A percentile compares a stretch with the other conserved stretches of the same genome.
Evolutionary conservation across 495 filamentous ascomycete species (phyloP).

Genomic region (Penicillium waksmanii): DNA sequence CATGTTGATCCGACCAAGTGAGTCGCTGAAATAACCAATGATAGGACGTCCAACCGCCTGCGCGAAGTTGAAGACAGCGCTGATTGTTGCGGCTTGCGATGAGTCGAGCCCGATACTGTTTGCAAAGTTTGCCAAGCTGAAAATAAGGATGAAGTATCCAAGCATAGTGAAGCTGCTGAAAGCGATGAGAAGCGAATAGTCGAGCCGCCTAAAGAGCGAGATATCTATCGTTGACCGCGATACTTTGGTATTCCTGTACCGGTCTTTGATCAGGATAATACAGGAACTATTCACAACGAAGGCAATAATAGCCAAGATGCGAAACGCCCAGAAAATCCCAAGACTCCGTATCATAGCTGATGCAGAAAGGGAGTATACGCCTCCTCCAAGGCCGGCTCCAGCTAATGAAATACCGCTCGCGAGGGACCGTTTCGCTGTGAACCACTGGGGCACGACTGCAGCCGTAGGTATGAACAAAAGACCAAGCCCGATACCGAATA

Average conservation of each 20-base stretch:
- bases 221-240: not conserved
- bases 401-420: conserved; percentile 54
- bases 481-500: conserved; percentile 55
- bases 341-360: conserved; percentile 50
- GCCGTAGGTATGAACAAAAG: conserved; percentile 55
- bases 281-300: conserved; percentile 45
- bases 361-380: conserved; percentile 52
- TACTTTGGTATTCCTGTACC: not conserved
- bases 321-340: conserved; percentile 52
- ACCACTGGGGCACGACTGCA: conserved; percentile 56
- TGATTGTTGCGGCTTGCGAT: conserved; percentile 62
- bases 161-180: conserved; percentile 55
- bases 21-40: conserved; percentile 70
- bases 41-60: conserved; percentile 67
- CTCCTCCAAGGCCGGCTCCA: conserved; percentile 54
- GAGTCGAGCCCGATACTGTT: conserved; percentile 61
- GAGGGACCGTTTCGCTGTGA: conserved; percentile 48
- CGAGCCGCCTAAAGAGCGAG: conserved; percentile 35
- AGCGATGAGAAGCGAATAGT: conserved; percentile 47
- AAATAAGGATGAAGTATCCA: conserved; percentile 46
- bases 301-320: conserved; percentile 53
- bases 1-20: conserved; percentile 64
- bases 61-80: conserved; percentile 68
- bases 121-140: conserved; percentile 35
- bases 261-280: conserved; percentile 35